Evolutionary conservation across 257 asterid species (phyloP).

Genomic region (Forsythia suspensa): DNA sequence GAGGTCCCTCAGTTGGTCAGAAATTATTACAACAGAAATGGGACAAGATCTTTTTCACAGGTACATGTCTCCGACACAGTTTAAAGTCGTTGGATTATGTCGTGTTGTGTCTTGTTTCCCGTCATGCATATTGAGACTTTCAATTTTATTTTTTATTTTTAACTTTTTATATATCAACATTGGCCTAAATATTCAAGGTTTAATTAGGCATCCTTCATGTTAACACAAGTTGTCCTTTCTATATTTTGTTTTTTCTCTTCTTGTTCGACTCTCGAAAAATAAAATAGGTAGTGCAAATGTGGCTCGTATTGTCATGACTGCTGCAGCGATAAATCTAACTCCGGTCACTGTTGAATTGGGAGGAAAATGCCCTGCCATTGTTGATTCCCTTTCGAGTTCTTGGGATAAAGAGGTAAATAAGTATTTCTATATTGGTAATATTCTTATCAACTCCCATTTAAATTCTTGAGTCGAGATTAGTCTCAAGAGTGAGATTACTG

Average conservation of each 20-base stretch:
- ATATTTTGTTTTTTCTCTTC: not conserved
- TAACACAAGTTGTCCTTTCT: not conserved
- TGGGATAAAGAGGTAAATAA: slow-evolving; percentile 50
- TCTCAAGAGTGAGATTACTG: not conserved
- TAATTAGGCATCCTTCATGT: no score
- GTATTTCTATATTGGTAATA: not conserved
- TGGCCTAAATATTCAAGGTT: no score
- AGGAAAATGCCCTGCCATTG: slow-evolving; percentile 81
- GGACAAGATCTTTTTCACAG: slow-evolving; percentile 92
- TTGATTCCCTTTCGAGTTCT: slow-evolving; percentile 63
- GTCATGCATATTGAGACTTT: no score
- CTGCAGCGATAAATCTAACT: slow-evolving; percentile 76
- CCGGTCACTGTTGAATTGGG: slow-evolving; percentile 76
- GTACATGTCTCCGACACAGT: slow-evolving; percentile 21
- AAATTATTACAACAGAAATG: slow-evolving; percentile 60
- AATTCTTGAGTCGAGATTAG: not conserved
- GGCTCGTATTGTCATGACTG: slow-evolving; percentile 58
- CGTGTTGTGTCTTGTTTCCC: no score
- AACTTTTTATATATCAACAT: no score
- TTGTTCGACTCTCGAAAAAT: not conserved
- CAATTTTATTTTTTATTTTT: no score
- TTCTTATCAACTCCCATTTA: not conserved
- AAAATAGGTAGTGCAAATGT: slow-evolving; percentile 55
- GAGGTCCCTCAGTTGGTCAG: slow-evolving; percentile 56
- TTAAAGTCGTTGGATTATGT: no score